Conservation (phyloP, 441 rosid genomes). For the Geranium incanum region DNA sequence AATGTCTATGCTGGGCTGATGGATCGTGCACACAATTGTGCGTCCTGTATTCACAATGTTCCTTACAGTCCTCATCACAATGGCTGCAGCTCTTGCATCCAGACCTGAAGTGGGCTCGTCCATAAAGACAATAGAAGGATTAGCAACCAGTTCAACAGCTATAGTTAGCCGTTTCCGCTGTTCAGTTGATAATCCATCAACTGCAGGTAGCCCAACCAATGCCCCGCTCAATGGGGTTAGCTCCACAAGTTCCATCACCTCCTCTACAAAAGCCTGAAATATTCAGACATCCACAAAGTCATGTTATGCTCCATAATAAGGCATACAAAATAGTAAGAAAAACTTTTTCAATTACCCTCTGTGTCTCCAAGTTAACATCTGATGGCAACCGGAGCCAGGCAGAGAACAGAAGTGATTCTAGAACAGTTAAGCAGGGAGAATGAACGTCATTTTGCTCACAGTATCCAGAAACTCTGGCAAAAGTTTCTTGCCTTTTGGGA, state of each 20-base stretch:
- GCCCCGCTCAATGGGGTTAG: constrained; percentile 41
- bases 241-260: constrained; percentile 75
- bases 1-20: constrained; percentile 79
- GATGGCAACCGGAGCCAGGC: constrained; percentile 57
- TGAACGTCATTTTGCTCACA: constrained; percentile 75
- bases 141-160: constrained; percentile 72
- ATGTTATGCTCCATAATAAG: constrained; percentile 2
- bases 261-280: constrained; percentile 15
- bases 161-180: constrained; percentile 73
- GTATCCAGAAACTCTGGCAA: constrained; percentile 63
- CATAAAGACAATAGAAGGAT: constrained; percentile 77
- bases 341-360: constrained; percentile 35
- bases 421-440: constrained; percentile 62
- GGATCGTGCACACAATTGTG: constrained; percentile 81
- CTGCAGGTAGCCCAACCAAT: constrained; percentile 69
- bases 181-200: constrained; percentile 65
- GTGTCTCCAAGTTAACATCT: constrained; percentile 38
- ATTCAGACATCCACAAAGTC: not conserved
- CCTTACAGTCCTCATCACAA: constrained; percentile 38
- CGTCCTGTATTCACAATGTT: constrained; percentile 80
- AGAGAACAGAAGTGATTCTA: constrained; percentile 58
- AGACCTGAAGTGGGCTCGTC: constrained; percentile 82
- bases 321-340: not conserved
- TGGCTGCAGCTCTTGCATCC: constrained; percentile 25
- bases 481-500: constrained; percentile 60